Conservation (phyloP, 305 asterid species). For the Lippia alba region DNA sequence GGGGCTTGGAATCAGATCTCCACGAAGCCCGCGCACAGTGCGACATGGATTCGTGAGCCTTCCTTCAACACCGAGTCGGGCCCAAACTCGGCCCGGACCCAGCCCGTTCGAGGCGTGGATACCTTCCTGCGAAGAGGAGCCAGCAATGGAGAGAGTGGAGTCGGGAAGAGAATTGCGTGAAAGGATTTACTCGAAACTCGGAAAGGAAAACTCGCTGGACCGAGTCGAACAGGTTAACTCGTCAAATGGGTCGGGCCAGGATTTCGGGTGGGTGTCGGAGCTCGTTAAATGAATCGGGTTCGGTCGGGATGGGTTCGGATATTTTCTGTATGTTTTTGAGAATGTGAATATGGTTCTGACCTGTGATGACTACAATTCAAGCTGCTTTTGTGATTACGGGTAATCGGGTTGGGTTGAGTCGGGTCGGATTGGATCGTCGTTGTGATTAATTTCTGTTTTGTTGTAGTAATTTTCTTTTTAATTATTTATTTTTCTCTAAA, state of each 20-base stretch:
- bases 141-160: constrained; percentile 79
- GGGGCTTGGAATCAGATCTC: constrained; percentile 41
- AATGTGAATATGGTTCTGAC: constrained; percentile 31
- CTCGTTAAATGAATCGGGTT: constrained; percentile 42
- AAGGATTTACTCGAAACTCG: constrained; percentile 70
- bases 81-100: constrained; percentile 32
- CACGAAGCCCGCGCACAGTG: constrained; percentile 33
- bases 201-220: constrained; percentile 71
- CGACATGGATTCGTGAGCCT: constrained; percentile 39
- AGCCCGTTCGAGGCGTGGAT: constrained; percentile 33
- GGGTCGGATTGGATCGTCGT: too few relatives aligned
- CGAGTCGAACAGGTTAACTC: constrained; percentile 44
- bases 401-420: constrained; percentile 29
- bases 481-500: background rate
- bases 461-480: constrained; percentile 24
- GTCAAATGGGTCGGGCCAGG: constrained; percentile 40
- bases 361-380: constrained; percentile 24
- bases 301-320: constrained; percentile 2
- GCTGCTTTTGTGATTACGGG: constrained; percentile 20
- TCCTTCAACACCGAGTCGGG: constrained; percentile 34
- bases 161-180: constrained; percentile 78
- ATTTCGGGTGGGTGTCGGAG: constrained; percentile 44
- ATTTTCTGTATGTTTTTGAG: constrained; percentile 4
- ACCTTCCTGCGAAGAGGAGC: constrained; percentile 55
- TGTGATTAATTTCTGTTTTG: constrained; percentile 31